Conservation (phyloP, 192 early-diverging fungal genomes). For the Ambispora gerdemannii region DNA sequence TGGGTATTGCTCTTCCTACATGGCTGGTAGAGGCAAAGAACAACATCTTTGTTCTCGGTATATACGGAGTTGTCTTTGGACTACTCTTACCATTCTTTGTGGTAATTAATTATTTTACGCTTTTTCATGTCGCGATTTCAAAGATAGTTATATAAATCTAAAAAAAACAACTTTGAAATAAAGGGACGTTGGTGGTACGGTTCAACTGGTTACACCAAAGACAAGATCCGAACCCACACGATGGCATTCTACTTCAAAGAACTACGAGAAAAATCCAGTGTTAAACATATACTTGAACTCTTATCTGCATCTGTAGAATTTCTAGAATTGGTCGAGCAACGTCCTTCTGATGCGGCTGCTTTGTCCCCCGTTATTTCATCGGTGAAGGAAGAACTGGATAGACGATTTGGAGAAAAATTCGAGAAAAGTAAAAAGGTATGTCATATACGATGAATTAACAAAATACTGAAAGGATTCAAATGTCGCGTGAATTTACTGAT, state of each 20-base stretch:
- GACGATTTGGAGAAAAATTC: constrained; percentile 56
- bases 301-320: constrained; percentile 76
- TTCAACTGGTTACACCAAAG: constrained; percentile 83
- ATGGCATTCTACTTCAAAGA: constrained; percentile 93
- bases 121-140: background rate
- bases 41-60: constrained; percentile 73
- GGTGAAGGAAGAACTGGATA: constrained; percentile 55
- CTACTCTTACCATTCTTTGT: constrained; percentile 84
- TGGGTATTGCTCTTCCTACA: constrained; percentile 92
- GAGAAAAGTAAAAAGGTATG: constrained; percentile 58
- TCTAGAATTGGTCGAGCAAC: constrained; percentile 45
- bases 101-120: constrained; percentile 36
- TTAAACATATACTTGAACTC: constrained; percentile 71
- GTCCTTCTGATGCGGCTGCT: constrained; percentile 44
- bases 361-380: constrained; percentile 42
- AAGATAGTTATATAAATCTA: too few relatives aligned
- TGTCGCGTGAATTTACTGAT: too few relatives aligned
- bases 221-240: constrained; percentile 81
- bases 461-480: too few relatives aligned
- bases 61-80: constrained; percentile 89
- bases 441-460: background rate
- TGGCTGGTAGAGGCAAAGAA: constrained; percentile 87
- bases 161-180: too few relatives aligned
- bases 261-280: constrained; percentile 70
- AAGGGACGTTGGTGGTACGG: constrained; percentile 93